Evolutionary conservation across 139 green algal species (phyloP).

Genomic region (Volvox reticuliferus): DNA sequence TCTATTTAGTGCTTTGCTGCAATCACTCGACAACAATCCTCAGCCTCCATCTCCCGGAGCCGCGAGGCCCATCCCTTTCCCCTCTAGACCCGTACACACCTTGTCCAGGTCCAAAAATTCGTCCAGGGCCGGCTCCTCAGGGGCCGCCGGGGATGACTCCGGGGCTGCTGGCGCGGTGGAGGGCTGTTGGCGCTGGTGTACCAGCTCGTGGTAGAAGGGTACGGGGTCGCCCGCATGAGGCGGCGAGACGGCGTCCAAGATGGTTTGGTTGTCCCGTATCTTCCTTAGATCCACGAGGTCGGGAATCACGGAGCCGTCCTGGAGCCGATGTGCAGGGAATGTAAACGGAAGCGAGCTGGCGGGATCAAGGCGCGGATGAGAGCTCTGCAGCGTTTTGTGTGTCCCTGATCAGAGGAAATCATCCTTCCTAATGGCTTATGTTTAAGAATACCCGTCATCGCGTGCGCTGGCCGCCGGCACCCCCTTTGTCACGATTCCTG

Average conservation of each 20-base stretch:
- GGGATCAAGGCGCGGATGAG: too few relatives aligned
- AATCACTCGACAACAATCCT: too few relatives aligned
- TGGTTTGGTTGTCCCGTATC: neutral
- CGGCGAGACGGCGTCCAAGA: neutral
- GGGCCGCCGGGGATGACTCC: neutral
- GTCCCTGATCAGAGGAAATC: too few relatives aligned
- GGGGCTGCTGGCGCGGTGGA: neutral
- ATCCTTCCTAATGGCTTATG: too few relatives aligned
- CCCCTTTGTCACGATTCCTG: too few relatives aligned
- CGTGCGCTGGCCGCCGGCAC: too few relatives aligned
- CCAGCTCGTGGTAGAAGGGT: slow-evolving; percentile 35
- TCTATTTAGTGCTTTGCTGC: too few relatives aligned
- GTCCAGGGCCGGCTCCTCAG: neutral
- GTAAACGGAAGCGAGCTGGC: neutral
- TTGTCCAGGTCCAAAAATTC: slow-evolving; percentile 28
- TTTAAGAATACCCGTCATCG: too few relatives aligned
- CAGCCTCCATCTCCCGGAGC: too few relatives aligned
- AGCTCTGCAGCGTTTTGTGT: too few relatives aligned
- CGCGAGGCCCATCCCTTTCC: too few relatives aligned
- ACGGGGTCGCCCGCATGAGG: neutral
- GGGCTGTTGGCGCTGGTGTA: neutral
- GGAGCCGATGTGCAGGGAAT: neutral
- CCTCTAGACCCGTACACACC: neutral
- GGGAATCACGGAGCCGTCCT: neutral
- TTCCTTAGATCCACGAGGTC: slow-evolving; percentile 20